These are phyloP conservation scores for Calocybe gangraenosa DNA, from an alignment of 768 basidiomycete species.

Conservation along the genomic window DNA sequence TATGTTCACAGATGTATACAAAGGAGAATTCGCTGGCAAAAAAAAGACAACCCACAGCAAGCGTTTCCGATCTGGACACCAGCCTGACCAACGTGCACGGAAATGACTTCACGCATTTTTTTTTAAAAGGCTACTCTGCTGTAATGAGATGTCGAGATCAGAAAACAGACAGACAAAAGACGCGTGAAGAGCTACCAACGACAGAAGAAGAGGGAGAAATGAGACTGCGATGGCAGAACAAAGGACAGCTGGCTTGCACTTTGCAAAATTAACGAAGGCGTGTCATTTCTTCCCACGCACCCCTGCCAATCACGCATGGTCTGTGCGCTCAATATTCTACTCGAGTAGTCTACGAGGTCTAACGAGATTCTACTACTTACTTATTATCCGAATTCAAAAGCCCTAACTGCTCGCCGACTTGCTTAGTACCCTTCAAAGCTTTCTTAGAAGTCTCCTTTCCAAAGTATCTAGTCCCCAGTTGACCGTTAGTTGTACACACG, in stretches of 20 bases:
- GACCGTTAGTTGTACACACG: not conserved
- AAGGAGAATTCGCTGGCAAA: constrained; percentile 5
- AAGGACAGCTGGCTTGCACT: constrained; percentile 39
- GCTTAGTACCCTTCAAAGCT: constrained; percentile 22
- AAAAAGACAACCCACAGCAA: constrained; percentile 65
- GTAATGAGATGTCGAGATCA: constrained; percentile 21
- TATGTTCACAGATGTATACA: constrained; percentile 7
- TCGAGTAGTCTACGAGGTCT: too few relatives aligned
- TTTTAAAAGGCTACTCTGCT: constrained; percentile 15
- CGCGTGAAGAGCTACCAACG: constrained; percentile 27
- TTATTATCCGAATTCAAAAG: constrained; percentile 19
- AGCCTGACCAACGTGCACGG: constrained; percentile 95
- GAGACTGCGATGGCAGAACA: constrained; percentile 41
- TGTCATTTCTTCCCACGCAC: constrained; percentile 34
- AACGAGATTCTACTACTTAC: too few relatives aligned
- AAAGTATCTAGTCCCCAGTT: constrained; percentile 38
- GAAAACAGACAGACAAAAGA: constrained; percentile 11
- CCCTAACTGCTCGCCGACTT: constrained; percentile 14
- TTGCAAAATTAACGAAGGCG: constrained; percentile 34
- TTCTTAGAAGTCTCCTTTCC: constrained; percentile 40
- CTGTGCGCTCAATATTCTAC: constrained; percentile 31
- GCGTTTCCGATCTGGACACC: constrained; percentile 94
- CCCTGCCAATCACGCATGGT: constrained; percentile 32
- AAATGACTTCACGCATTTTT: constrained; percentile 90
- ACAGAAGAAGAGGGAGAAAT: constrained; percentile 14